Conservation (phyloP, 164 flowering plant genomes). For the Piper betle region DNA sequence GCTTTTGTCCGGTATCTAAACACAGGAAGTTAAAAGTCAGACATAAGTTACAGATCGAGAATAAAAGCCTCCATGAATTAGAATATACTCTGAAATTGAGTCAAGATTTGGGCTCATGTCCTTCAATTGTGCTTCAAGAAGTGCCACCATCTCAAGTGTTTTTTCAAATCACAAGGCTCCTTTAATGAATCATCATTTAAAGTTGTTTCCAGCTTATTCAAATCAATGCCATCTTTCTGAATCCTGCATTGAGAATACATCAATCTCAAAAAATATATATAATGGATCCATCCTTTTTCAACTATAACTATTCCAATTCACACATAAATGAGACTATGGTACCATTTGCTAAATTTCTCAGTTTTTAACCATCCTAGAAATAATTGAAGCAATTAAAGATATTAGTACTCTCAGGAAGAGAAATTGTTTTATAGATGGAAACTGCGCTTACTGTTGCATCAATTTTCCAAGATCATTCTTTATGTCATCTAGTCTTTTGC, state of each 20-base stretch:
- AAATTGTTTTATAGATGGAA: no score
- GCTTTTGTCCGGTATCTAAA: constrained; percentile 70
- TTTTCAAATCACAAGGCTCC: constrained; percentile 41
- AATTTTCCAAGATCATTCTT: constrained; percentile 44
- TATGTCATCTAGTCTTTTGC: constrained; percentile 65
- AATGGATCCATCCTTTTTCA: neutral
- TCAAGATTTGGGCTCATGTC: constrained; percentile 98
- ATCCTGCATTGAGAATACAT: constrained; percentile 30
- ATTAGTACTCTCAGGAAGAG: neutral
- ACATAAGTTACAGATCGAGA: neutral
- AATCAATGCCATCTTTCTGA: constrained; percentile 76
- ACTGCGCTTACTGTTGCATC: constrained; percentile 69
- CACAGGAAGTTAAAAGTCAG: neutral
- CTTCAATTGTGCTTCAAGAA: constrained; percentile 84
- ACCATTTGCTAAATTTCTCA: no score
- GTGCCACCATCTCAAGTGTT: constrained; percentile 72
- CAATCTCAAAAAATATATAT: neutral
- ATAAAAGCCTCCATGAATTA: neutral
- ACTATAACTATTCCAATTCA: no score
- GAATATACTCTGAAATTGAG: constrained; percentile 77
- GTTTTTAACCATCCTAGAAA: neutral
- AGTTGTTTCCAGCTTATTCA: constrained; percentile 66
- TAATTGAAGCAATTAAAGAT: no score
- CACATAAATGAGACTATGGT: no score
- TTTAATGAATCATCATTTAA: constrained; percentile 35